phyloP scores from a whole-genome alignment of 148 eudicot species.

The Cornus suecica region DNA sequence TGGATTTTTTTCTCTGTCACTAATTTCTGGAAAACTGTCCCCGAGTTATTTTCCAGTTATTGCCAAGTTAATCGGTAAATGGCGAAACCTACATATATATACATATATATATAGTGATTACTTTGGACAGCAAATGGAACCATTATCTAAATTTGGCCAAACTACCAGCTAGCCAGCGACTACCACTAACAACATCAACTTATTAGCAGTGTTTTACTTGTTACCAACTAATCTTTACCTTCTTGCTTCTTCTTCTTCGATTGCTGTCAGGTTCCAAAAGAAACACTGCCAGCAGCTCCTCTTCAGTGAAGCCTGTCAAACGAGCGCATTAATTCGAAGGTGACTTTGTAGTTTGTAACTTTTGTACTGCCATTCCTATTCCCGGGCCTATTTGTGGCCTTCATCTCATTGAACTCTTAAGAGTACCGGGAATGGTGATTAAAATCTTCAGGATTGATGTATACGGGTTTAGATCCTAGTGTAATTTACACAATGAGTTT shows the following conservation, averaged over 20 bases:
- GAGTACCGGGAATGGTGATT: not conserved
- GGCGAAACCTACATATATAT: not conserved
- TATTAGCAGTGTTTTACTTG: not conserved
- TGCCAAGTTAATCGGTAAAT: not conserved
- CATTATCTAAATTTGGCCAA: not conserved
- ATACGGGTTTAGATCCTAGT: not conserved
- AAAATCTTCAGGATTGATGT: not conserved
- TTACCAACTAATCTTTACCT: not conserved
- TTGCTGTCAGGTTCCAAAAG: constrained; percentile 31
- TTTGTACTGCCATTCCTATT: not conserved
- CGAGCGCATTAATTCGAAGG: constrained; percentile 19
- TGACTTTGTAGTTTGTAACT: not conserved
- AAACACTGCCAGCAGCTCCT: constrained; percentile 21
- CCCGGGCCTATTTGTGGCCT: not conserved
- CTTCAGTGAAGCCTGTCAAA: constrained; percentile 21
- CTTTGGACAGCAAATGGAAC: not conserved
- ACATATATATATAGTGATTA: not conserved
- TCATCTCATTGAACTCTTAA: not conserved
- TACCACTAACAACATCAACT: not conserved
- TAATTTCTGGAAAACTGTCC: too few species aligned
- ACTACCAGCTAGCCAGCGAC: not conserved
- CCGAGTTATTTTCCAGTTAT: not conserved
- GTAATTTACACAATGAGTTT: not conserved
- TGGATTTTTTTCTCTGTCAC: not conserved
- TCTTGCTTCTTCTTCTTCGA: not conserved